phyloP scores from a whole-genome alignment of 179 eudicot species.

The Camellia oleifera region DNA sequence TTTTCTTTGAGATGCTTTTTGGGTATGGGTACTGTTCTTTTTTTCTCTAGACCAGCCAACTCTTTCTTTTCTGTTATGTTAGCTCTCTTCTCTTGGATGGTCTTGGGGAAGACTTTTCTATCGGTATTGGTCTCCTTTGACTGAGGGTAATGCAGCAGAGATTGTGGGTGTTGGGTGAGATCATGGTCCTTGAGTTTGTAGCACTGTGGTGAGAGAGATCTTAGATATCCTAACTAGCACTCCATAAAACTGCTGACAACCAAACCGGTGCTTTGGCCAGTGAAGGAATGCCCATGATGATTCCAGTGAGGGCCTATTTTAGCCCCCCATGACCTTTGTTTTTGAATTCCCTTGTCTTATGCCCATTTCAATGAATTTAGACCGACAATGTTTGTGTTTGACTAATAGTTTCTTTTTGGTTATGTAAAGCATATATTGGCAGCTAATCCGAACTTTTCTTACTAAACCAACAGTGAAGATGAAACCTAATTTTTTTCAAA shows the following conservation, averaged over 20 bases:
- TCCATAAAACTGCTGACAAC: not conserved
- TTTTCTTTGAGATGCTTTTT: not conserved
- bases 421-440: not conserved
- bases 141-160: slow-evolving; percentile 8
- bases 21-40: not conserved
- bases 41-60: not conserved
- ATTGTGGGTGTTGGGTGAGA: not conserved
- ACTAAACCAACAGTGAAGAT: not conserved
- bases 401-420: not conserved
- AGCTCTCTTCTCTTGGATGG: not conserved
- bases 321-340: not conserved
- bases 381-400: not conserved
- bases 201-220: not conserved
- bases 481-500: not conserved
- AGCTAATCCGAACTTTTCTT: not conserved
- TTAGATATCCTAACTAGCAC: not conserved
- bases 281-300: not conserved
- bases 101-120: not conserved
- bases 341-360: slow-evolving; percentile 2
- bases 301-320: not conserved
- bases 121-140: not conserved
- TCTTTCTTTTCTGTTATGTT: not conserved
- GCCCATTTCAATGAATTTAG: not conserved
- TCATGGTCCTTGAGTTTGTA: slow-evolving; percentile 5
- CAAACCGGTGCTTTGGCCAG: not conserved